Evolutionary conservation across 352 stramenopile species (phyloP).

Genomic region (Globisporangium abappressorium): DNA sequence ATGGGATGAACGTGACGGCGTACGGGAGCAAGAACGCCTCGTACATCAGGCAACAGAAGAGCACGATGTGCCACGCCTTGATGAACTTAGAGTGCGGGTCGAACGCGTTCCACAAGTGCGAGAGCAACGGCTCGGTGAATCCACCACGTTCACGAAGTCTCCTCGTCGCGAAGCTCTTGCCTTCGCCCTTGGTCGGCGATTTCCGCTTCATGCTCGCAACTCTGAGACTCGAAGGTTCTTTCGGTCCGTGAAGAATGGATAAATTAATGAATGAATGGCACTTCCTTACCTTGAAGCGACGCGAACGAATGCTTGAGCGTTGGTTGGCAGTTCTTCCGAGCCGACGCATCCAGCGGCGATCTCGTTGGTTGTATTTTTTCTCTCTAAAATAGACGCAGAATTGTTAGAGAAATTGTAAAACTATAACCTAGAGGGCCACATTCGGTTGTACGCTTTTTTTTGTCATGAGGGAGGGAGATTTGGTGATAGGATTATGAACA

Average conservation of each 20-base stretch:
- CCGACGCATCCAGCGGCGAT: not conserved
- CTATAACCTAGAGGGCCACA: not conserved
- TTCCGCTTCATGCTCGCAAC: not conserved
- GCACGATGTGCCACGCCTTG: constrained; percentile 42
- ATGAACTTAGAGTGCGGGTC: constrained; percentile 47
- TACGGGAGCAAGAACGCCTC: constrained; percentile 51
- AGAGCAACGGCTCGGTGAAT: constrained; percentile 1
- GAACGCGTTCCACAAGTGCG: constrained; percentile 34
- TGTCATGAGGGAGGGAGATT: not conserved
- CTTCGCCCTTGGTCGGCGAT: not conserved
- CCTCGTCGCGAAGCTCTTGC: constrained; percentile 1
- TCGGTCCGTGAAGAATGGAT: not conserved
- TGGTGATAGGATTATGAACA: constrained; percentile 2
- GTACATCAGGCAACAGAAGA: constrained; percentile 48
- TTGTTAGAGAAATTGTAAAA: constrained; percentile 7
- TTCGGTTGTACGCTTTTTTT: not conserved
- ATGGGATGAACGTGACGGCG: constrained; percentile 23
- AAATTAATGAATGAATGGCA: not conserved
- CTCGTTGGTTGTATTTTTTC: constrained; percentile 1
- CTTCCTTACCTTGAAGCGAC: not conserved
- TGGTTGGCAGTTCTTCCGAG: not conserved
- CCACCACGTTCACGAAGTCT: not conserved
- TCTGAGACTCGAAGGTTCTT: not conserved
- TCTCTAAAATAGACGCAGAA: constrained; percentile 4
- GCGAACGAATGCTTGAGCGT: not conserved